Conservation (phyloP, 352 stramenopile genomes). For the Phytophthora sojae region DNA sequence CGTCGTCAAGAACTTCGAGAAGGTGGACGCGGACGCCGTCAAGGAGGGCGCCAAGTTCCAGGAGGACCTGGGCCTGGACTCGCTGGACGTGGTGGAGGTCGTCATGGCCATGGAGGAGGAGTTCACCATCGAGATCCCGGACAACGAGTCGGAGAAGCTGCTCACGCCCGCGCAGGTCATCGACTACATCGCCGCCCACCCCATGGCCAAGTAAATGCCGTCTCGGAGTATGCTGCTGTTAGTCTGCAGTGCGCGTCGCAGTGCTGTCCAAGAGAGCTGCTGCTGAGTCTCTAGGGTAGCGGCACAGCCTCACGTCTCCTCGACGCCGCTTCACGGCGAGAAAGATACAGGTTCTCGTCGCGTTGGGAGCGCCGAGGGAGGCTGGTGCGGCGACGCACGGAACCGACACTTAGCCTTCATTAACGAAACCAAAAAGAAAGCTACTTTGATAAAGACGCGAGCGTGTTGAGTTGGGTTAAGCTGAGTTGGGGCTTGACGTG, state of each 20-base stretch:
- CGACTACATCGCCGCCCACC: slow-evolving; percentile 98
- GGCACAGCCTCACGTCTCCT: not conserved
- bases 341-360: slow-evolving; percentile 39
- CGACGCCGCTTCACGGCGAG: slow-evolving; percentile 27
- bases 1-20: slow-evolving; percentile 99
- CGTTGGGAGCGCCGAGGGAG: not conserved
- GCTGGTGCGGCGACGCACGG: slow-evolving; percentile 7
- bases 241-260: not conserved
- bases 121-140: slow-evolving; percentile 99
- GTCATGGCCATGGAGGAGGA: slow-evolving; percentile 99
- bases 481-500: not conserved
- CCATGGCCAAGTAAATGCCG: slow-evolving; percentile 98
- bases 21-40: slow-evolving; percentile 96
- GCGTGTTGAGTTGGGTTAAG: slow-evolving; percentile 5
- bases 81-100: slow-evolving; percentile 96
- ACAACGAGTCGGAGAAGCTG: slow-evolving; percentile 99
- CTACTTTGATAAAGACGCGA: slow-evolving; percentile 39
- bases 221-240: slow-evolving; percentile 12
- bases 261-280: too few relatives aligned
- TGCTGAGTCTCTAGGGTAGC: too few relatives aligned
- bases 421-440: slow-evolving; percentile 41
- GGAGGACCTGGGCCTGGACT: slow-evolving; percentile 98
- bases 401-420: slow-evolving; percentile 34
- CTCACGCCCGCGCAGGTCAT: slow-evolving; percentile 96
- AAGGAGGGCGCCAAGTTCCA: slow-evolving; percentile 95